Evolutionary conservation across 148 eudicot genomes (phyloP).

Genomic region (Pouteria glomerata): DNA sequence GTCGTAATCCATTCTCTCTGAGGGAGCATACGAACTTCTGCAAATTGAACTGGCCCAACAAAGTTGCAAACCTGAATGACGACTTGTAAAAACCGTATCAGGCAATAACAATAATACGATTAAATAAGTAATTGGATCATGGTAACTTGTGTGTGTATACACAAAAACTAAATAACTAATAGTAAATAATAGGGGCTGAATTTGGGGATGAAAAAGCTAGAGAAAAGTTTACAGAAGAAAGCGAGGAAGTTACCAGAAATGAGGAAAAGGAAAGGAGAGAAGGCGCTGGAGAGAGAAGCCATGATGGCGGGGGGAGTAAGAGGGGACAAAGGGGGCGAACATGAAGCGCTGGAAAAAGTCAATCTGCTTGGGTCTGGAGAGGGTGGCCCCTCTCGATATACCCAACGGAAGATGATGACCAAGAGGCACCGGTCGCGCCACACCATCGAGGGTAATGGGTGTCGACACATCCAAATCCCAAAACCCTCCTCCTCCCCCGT

Average conservation of each 20-base stretch:
- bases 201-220: too few species aligned
- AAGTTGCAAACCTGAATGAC: slow-evolving; percentile 63
- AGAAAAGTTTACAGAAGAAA: too few species aligned
- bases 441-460: slow-evolving; percentile 62
- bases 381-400: slow-evolving; percentile 47
- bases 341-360: slow-evolving; percentile 82
- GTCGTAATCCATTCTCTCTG: slow-evolving; percentile 25
- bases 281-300: slow-evolving; percentile 67
- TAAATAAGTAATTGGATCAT: too few species aligned
- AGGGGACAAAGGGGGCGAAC: slow-evolving; percentile 63
- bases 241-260: slow-evolving; percentile 34
- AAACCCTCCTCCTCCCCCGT: slow-evolving; percentile 54
- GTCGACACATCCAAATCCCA: slow-evolving; percentile 85
- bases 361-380: slow-evolving; percentile 64
- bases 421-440: slow-evolving; percentile 51
- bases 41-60: slow-evolving; percentile 74
- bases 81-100: slow-evolving; percentile 27
- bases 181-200: too few species aligned
- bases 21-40: slow-evolving; percentile 60
- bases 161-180: neutral
- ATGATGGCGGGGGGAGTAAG: slow-evolving; percentile 23
- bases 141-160: too few species aligned
- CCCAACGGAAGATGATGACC: slow-evolving; percentile 59
- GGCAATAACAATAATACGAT: slow-evolving; percentile 30
- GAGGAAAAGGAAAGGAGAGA: slow-evolving; percentile 43